Evolutionary conservation across 257 asterid genomes (phyloP), one percentile per base, ranked within the genome.

Genomic region (Nicotiana noctiflora): DNA sequence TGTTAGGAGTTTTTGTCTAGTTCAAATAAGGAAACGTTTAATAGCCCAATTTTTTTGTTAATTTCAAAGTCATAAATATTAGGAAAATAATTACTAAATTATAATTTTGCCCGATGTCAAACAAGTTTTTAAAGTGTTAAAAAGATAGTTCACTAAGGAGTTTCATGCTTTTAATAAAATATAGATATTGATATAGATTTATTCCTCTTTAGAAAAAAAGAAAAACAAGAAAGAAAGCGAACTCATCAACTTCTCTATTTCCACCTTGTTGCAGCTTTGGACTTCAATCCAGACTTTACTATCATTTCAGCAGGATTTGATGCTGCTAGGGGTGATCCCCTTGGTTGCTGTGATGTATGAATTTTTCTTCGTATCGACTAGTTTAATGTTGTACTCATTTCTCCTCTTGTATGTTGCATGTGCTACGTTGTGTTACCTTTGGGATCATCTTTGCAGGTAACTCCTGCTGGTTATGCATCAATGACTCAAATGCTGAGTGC

Each of bases 301-400:
- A 94, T 96, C 76, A 94, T 96, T 76, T 95, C 99, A 82, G 98
- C 99, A 80, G 99, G 99, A 86, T 96, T 96, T 91, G 99, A 96
- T 90, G 99, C 99, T 86, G 99, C 99, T 55, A 91, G 98, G 80
- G 98, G 94, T 37, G 99, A 96, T 83, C 99, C 99, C 68, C 98
- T 96, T 83, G 99, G 99, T 80, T 87, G 98, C 88, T 96, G 99
- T 79, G 97, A 96, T 85, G 99, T 96, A 92, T 85, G 89, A 51
- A 25, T 11, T 79, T 49, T 64, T 64, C 27, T 46, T 23, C 25
- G 29, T 55, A 66, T 79, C 32, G 0, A 15, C 79, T 49, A 49
- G 79, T 74, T 49, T 23, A 49, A 46, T 49, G 17, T 29, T 59
- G 68, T 49, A 19, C 79, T 72, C 32, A 75, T 63, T 77, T 77